Evolutionary conservation across 2,329 filamentous ascomycete species (phyloP), one percentile per base, ranked within the genome.

Genomic region (Claviceps sp.): DNA sequence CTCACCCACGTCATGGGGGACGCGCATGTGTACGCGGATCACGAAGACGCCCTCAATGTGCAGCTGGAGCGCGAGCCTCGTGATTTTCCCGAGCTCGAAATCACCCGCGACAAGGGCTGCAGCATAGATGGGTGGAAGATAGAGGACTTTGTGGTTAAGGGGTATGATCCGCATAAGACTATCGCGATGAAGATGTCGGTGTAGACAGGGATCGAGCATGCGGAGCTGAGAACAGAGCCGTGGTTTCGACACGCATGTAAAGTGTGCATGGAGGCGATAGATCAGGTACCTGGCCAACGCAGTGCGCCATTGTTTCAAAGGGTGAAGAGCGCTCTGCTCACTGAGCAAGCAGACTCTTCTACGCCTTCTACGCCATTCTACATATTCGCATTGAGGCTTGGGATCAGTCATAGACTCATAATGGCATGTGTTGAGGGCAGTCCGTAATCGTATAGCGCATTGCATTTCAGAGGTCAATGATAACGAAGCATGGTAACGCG

Each of bases 161-260:
- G 85, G 0, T 98, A 98, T 67, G 80, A 90, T 48, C 91, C 93
- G 52, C 89, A 96, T 67, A 91, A 90, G 72, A 78, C 78, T 5
- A 95, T 98, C 70, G 79, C 87, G 45, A 98, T 98, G 93, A 96
- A 97, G 73, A 98, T 98, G 93, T 94, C 88, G 64, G 91, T 97
- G 54, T 89, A 34, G 45, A 34, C 5, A 13, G 24, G 10, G 17
- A 43, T 46, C 17, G 24, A n/a, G 11, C 22, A 50, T 3, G 39
- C n/a, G 16, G 13, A 16, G 26, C 34, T 42, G 48, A 17, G 17
- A 13, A 4, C 16, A 13, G 26, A 43, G 48, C 34, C 7, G 13
- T 37, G 34, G 16, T 46, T 17, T 26, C 37, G 40, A 34, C 42
- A 14, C 42, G 42, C 6, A 26, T 14, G 24, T 44, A 5, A 22